phyloP scores from a whole-genome alignment of 305 asterid species.

The Fraxinus xanthoxyloides region DNA sequence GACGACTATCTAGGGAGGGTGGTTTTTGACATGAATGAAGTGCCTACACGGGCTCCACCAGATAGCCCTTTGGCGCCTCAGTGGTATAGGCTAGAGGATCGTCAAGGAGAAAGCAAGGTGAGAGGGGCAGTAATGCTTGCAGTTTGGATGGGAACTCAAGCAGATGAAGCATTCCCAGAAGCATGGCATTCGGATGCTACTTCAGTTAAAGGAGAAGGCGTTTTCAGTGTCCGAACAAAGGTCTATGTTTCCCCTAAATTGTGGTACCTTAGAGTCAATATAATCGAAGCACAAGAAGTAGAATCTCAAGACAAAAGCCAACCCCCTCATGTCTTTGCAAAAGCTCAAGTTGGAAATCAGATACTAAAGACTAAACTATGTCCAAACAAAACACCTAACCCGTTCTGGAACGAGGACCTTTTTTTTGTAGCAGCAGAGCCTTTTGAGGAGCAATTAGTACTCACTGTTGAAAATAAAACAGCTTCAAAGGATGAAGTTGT shows the following conservation, averaged over 20 bases:
- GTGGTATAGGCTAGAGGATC: conserved; percentile 54
- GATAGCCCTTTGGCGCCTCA: conserved; percentile 64
- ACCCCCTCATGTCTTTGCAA: conserved; percentile 42
- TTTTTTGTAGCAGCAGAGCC: conserved; percentile 56
- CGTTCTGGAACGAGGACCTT: conserved; percentile 54
- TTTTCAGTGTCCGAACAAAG: conserved; percentile 41
- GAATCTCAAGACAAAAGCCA: conserved; percentile 32
- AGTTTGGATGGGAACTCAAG: conserved; percentile 69
- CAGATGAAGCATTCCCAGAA: conserved; percentile 62
- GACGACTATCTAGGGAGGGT: conserved; percentile 54
- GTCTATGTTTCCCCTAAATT: conserved; percentile 54
- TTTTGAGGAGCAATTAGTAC: conserved; percentile 42
- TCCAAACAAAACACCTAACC: conserved; percentile 27
- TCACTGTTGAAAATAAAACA: conserved; percentile 35
- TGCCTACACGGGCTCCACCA: conserved; percentile 55
- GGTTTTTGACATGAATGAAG: conserved; percentile 49
- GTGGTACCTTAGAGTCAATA: conserved; percentile 49
- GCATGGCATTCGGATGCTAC: conserved; percentile 64
- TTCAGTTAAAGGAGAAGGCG: conserved; percentile 41
- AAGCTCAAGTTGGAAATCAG: conserved; percentile 48
- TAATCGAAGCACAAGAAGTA: conserved; percentile 53
- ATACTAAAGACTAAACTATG: conserved; percentile 32
- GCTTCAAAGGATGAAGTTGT: conserved; percentile 33
- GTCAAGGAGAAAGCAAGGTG: conserved; percentile 29
- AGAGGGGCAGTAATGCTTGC: conserved; percentile 61